Evolutionary conservation across 352 stramenopile genomes (phyloP), one percentile per base, ranked within the genome.

Genomic region (Phytophthora parvispora): DNA sequence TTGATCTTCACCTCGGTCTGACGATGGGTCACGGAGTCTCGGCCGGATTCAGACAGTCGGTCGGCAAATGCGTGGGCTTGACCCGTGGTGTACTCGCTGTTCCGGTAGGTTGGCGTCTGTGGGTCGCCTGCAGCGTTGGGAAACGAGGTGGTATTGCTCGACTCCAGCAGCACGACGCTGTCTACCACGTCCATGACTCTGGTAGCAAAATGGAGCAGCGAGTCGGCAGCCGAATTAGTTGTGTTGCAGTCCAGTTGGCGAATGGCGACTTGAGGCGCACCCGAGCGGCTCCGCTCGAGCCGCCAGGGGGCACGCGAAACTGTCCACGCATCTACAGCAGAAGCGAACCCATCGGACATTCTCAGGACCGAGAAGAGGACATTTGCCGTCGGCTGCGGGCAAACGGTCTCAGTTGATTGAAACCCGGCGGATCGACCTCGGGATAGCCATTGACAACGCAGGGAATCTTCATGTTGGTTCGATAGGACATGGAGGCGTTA

Each of bases 1-100:
- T 74, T 81, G 69, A 91, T 76, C 66, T 88, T 87, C 73, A 89
- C 86, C 57, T 92, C 81, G 7, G 78, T 90, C 34, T 78, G 72
- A 6, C 53, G 69, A 4, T 53, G 28, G 9, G 16, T 67, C 16
- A 57, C 59, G 8, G 31, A 64, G 0, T 76, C 67, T 42, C 28
- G 45, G 22, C 52, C 50, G 0, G 61, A 48, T 16, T 79, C 72
- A 9, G 52, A 67, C 20, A 47, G 28, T 25, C 55, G 53, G 9
- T 67, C 62, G 29, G 49, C 43, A 22, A 63, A 69, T 12, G 65
- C 25, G 22, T 50, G 63, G 13, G 54, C 55, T 57, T 45, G 70
- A 13, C 27, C 50, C 51, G 29, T 75, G 2, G 62, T 73, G 40
- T 63, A 73, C 58, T 79, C 72, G 20, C 40, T 64, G 18, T 76